phyloP scores from a whole-genome alignment of 352 stramenopile genomes.

The Phytopythium ostracodes region DNA sequence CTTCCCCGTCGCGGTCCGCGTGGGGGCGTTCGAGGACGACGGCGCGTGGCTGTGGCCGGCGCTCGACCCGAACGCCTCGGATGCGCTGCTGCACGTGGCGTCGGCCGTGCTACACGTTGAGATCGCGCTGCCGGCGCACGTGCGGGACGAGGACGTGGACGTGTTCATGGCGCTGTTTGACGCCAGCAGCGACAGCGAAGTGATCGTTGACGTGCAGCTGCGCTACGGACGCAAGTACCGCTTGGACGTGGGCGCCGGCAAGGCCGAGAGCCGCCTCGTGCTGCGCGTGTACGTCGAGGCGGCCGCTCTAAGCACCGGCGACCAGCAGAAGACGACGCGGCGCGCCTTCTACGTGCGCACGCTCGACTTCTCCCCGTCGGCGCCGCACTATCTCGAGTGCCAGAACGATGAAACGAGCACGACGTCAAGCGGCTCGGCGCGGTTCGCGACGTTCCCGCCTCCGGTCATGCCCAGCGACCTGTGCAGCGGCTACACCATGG shows the following conservation, averaged over 20 bases:
- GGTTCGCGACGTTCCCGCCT: slow-evolving; percentile 17
- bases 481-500: slow-evolving; percentile 32
- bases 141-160: slow-evolving; percentile 15
- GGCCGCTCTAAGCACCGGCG: not conserved
- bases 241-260: slow-evolving; percentile 19
- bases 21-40: slow-evolving; percentile 33
- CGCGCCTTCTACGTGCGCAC: slow-evolving; percentile 29
- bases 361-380: slow-evolving; percentile 27
- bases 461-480: slow-evolving; percentile 23
- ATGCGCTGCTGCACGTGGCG: slow-evolving; percentile 19
- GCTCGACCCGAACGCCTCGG: slow-evolving; percentile 1
- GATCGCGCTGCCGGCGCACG: slow-evolving; percentile 13
- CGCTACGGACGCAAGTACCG: slow-evolving; percentile 23
- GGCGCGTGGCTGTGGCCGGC: slow-evolving; percentile 13
- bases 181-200: slow-evolving; percentile 6
- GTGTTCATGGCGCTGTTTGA: slow-evolving; percentile 31
- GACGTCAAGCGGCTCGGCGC: not conserved
- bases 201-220: slow-evolving; percentile 26
- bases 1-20: slow-evolving; percentile 21
- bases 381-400: slow-evolving; percentile 21
- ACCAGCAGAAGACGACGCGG: slow-evolving; percentile 5
- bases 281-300: slow-evolving; percentile 33
- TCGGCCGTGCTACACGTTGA: slow-evolving; percentile 31
- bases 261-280: slow-evolving; percentile 13
- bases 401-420: not conserved